These are phyloP conservation scores for Sophora flavescens DNA, from an alignment of 306 rosid genomes.

Conservation along the genomic window DNA sequence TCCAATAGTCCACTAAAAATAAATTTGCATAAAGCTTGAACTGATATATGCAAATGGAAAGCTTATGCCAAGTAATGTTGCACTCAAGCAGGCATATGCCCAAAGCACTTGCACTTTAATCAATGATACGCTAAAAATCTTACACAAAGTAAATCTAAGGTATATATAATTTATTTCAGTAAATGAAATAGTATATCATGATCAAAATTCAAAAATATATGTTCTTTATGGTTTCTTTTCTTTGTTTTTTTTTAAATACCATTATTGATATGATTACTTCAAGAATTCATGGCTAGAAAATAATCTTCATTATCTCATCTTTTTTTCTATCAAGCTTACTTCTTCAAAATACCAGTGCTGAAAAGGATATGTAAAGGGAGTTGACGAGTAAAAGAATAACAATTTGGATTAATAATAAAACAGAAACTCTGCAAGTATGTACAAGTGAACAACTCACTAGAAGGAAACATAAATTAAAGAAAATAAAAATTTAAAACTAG, in stretches of 20 bases:
- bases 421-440: neutral
- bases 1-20: neutral
- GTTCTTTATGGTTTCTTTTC: neutral
- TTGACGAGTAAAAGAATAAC: neutral
- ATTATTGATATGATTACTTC: neutral
- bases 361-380: neutral
- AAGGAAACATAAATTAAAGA: conserved; percentile 3
- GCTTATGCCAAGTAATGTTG: neutral
- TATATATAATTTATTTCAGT: neutral
- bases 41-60: conserved; percentile 4
- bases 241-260: neutral
- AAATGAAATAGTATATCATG: conserved; percentile 1
- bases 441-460: conserved; percentile 3
- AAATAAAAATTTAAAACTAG: neutral
- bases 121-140: neutral
- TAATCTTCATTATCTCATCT: neutral
- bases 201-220: neutral
- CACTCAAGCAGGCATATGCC: conserved; percentile 8
- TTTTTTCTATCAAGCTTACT: neutral
- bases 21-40: conserved; percentile 7
- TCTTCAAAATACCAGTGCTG: neutral
- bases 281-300: conserved; percentile 3
- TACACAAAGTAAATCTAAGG: neutral
- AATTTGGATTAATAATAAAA: neutral
- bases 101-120: neutral